phyloP scores from a whole-genome alignment of 495 filamentous ascomycete genomes.

The Xylaria venustula region DNA sequence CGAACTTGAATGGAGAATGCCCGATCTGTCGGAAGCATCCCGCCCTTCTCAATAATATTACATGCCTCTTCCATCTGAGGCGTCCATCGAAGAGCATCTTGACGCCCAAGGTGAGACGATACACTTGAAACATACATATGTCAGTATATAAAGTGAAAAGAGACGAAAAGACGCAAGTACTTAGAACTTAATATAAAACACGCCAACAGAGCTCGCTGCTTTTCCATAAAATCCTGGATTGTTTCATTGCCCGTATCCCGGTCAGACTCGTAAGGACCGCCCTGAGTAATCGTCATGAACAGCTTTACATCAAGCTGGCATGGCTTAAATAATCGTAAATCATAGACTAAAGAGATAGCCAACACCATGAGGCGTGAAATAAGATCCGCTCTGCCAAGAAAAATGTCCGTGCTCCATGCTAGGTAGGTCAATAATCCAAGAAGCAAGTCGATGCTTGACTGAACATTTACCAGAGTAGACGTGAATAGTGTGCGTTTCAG shows the following conservation, averaged over 20 bases:
- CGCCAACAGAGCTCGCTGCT: slow-evolving; percentile 49
- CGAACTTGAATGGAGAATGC: slow-evolving; percentile 46
- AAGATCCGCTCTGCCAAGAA: slow-evolving; percentile 17
- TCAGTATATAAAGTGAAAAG: not conserved
- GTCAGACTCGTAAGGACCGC: slow-evolving; percentile 12
- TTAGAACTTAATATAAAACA: slow-evolving; percentile 48
- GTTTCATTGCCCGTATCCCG: not conserved
- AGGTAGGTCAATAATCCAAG: slow-evolving; percentile 48
- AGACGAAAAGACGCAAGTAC: slow-evolving; percentile 22
- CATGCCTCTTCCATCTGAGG: slow-evolving; percentile 39
- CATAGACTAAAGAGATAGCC: slow-evolving; percentile 45
- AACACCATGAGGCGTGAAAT: slow-evolving; percentile 43
- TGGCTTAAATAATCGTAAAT: slow-evolving; percentile 47
- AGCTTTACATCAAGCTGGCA: slow-evolving; percentile 25
- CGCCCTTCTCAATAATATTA: slow-evolving; percentile 17
- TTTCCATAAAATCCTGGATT: slow-evolving; percentile 34
- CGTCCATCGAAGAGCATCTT: slow-evolving; percentile 36
- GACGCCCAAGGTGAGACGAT: slow-evolving; percentile 30
- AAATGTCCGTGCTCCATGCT: slow-evolving; percentile 36
- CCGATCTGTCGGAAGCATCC: slow-evolving; percentile 39
- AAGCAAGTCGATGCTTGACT: slow-evolving; percentile 50
- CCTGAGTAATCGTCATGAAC: slow-evolving; percentile 18
- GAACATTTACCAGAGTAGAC: slow-evolving; percentile 35
- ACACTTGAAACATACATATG: slow-evolving; percentile 14
- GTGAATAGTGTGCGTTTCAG: slow-evolving; percentile 41